Evolutionary conservation across 768 basidiomycete genomes (phyloP).

Genomic region (Phlebiopsis flavidoalba): DNA sequence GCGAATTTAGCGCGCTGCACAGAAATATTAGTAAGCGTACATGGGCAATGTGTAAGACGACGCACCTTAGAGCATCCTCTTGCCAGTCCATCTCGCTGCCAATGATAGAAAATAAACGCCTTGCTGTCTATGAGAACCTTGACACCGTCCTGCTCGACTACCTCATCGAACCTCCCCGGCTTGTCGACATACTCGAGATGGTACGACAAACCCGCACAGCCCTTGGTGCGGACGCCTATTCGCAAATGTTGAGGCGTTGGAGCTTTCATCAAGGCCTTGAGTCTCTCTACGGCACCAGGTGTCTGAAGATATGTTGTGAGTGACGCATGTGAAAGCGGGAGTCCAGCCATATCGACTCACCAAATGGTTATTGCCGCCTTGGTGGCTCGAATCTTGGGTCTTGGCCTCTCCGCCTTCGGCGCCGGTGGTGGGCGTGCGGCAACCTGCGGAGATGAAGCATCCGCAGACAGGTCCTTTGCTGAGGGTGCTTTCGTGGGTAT

Average conservation of each 20-base stretch:
- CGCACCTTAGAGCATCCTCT: conserved; percentile 85
- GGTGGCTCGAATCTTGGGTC: conserved; percentile 61
- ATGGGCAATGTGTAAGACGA: conserved; percentile 8
- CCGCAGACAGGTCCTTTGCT: conserved; percentile 37
- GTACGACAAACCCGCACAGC: conserved; percentile 89
- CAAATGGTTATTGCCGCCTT: conserved; percentile 77
- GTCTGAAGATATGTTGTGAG: conserved; percentile 52
- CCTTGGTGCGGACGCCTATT: conserved; percentile 95
- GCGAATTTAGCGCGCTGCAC: conserved; percentile 73
- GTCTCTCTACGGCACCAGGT: conserved; percentile 66
- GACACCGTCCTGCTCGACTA: conserved; percentile 94
- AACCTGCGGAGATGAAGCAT: conserved; percentile 65
- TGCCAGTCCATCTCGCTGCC: conserved; percentile 99
- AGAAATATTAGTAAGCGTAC: conserved; percentile 5
- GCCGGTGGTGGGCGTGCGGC: conserved; percentile 67
- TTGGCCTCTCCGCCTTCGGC: conserved; percentile 57
- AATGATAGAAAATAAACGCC: conserved; percentile 95
- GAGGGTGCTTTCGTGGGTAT: conserved; percentile 35
- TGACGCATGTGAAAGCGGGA: background rate
- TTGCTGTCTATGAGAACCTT: conserved; percentile 93
- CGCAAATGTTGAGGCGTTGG: conserved; percentile 91
- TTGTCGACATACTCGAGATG: conserved; percentile 94
- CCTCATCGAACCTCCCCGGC: conserved; percentile 90
- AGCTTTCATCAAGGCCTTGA: conserved; percentile 67
- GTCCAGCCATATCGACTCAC: conserved; percentile 35